Base-by-base conservation (phyloP, 495 filamentous ascomycete species). In the Penicillium ochrochloron region DNA sequence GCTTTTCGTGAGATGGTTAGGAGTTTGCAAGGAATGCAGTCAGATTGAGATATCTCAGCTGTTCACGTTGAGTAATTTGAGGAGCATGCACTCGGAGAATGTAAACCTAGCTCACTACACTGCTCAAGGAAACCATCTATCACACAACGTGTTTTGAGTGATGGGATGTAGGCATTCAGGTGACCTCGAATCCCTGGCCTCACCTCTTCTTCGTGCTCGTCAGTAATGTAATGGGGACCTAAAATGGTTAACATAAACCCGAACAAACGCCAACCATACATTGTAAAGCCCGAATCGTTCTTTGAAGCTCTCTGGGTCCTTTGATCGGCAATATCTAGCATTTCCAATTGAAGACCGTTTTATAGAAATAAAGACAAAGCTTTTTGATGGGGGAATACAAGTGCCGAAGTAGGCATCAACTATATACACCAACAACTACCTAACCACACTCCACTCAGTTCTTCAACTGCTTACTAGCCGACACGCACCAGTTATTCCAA, bases 401-500 rank as follows among this genome's bases (percentile, higher is more conserved):
- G 23, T 39, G 31, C 53, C 53, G 25, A 25, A 15, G 21, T 27
- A 58, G 23, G 3, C 39, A 27, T 9, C 8, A 23, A 27, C 29
- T 58, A 58, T 58, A 58, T 44, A 58, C 56, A 58, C 25, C 21
- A 44, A 29, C 56, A 27, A 4, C 25, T 27, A 27, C 9, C 21
- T 25, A 27, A 4, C 25, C 1, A 23, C 12, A 27, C 9, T 6
- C 14, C 21, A 29, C 34, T 29, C 23, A 78, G 44, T 69, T 73
- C 73, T 81, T 79, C 70, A 78, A 66, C 72, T 78, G 74, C 73
- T 79, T 79, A n/a, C 79, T 80, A 27, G 77, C 78, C 37, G 77
- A 78, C 54, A 79, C 76, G 71, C 80, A 84, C 89, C 89, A 91
- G 67, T 88, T 89, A 42, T 86, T 82, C 80, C 87, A 91, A 58